Base-by-base conservation (phyloP, 2,329 filamentous ascomycete species). In the Aureobasidium pullulans region DNA sequence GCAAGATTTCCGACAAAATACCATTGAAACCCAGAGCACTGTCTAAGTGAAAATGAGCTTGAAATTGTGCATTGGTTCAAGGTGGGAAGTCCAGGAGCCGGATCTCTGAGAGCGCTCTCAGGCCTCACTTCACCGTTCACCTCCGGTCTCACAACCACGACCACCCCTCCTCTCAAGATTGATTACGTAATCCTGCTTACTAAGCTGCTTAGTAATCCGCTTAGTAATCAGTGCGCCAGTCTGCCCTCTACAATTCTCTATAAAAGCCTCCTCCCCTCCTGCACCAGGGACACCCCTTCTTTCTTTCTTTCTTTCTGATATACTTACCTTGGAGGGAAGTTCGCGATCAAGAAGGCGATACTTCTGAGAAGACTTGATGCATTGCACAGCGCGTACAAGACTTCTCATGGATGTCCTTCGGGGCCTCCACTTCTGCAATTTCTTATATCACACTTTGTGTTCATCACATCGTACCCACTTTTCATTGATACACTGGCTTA, bases 351-450 rank as follows among this genome's bases (percentile, higher is more conserved):
- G 52, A 44, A 56, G 37, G 52, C 52, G 16, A 13, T 2, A 4
- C 7, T 4, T 11, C 39, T 34, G 29, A 32, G 40, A 15, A 34
- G 39, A 29, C 39, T 31, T 23, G 34, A 23, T 59, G 44, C 57
- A 59, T 59, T 59, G 57, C 57, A 59, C 57, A 59, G 57, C 57
- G 57, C 44, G 57, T 23, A 13, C 34, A 23, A 19, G 57, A 46
- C 46, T 43, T 13, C 28, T 37, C 29, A 43, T 59, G 19, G 46
- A 49, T 52, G 42, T 59, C 44, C 44, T 59, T 52, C 46, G 44
- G 57, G 57, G 39, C 32, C 52, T 56, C 29, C 13, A 56, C 23
- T 15, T 11, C 6, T 13, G 52, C 13, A 56, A 56, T 56, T 56
- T 56, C 46, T 56, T 4, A 29, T 53, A 6, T 47, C 44, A 47